Evolutionary conservation across 495 filamentous ascomycete genomes (phyloP), one percentile per base, ranked within the genome.

Genomic region (Trichoderma erinaceum): DNA sequence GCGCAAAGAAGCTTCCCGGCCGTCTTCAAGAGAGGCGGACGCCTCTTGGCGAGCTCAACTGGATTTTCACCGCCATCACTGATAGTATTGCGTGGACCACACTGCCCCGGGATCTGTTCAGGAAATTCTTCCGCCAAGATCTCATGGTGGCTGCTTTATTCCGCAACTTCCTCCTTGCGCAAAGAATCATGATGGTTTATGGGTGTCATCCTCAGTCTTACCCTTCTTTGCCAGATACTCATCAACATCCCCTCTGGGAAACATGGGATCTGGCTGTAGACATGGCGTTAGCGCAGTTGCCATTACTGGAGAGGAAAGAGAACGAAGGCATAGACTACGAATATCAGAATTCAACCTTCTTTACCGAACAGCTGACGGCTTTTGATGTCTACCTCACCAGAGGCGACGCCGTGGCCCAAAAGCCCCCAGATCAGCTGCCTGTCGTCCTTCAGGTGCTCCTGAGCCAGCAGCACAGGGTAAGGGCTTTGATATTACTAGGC

Each of bases 41-140:
- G 52, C 96, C 95, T 0, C 85, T 98, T 50, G 95, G 95, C 58
- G 95, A 99, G 78, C 79, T 99, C 4, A 98, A 98, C 75, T 99
- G 95, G 95, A 99, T 99, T 27, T 97, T 99, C 72, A 99, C 95
- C 2, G 95, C 95, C 16, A 97, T 99, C 68, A 99, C 95, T 2
- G 95, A 99, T 75, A 98, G 95, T 0, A 99, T 99, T 74, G 95
- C 95, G 8, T 99, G 95, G 95, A 98, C 97, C 63, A 92, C 89
- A 4, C 79, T 99, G 13, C 90, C 92, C 11, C 88, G 93, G 4
- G 86, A 91, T 18, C 79, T 97, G 21, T 99, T 99, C 78, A 94
- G 96, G 79, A 96, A 96, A 72, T 90, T 97, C 65, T 99, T 98
- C 75, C 82, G 95, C 12, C 95, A 99, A 73, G 95, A 99, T 75